These are phyloP conservation scores for Schizophyllum amplum DNA, from an alignment of 1,284 basidiomycete genomes.

Conservation along the genomic window DNA sequence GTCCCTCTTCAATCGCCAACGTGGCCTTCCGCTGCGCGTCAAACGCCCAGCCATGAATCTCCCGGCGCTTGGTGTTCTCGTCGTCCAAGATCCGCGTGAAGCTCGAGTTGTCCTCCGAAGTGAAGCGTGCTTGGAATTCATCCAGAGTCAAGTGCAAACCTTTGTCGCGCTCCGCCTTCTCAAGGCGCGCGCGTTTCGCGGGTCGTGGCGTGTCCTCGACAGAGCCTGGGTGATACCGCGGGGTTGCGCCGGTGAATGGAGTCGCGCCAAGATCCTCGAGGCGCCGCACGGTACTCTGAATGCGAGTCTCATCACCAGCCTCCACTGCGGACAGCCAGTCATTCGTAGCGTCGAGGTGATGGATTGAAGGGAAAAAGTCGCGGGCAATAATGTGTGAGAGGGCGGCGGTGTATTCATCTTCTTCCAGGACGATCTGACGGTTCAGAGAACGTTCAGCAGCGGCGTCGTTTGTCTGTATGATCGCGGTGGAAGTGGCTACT, in stretches of 20 bases:
- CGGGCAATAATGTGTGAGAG: slow-evolving; percentile 93
- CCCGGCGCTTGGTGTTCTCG: slow-evolving; percentile 75
- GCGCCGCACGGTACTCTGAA: slow-evolving; percentile 65
- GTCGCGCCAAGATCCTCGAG: slow-evolving; percentile 58
- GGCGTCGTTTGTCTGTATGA: background rate
- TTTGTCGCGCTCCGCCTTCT: slow-evolving; percentile 25
- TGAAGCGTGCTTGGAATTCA: slow-evolving; percentile 82
- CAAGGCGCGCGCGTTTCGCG: slow-evolving; percentile 48
- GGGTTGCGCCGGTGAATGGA: slow-evolving; percentile 52
- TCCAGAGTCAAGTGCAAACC: slow-evolving; percentile 53
- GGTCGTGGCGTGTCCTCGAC: slow-evolving; percentile 51
- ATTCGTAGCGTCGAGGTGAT: slow-evolving; percentile 82
- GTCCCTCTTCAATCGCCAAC: slow-evolving; percentile 38
- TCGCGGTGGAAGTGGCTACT: background rate
- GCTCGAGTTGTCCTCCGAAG: slow-evolving; percentile 92
- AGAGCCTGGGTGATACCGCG: slow-evolving; percentile 43
- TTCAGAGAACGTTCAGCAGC: slow-evolving; percentile 49
- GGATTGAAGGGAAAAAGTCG: slow-evolving; percentile 94
- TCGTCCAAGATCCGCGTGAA: slow-evolving; percentile 86
- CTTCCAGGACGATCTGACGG: slow-evolving; percentile 71
- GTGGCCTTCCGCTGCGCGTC: slow-evolving; percentile 72
- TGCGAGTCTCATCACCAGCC: slow-evolving; percentile 63
- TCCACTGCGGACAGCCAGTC: slow-evolving; percentile 74
- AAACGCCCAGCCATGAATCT: slow-evolving; percentile 86
- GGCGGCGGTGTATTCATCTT: slow-evolving; percentile 91